Evolutionary conservation across 2,329 filamentous ascomycete genomes (phyloP).

Genomic region (Pseudofabraea citricarpa): DNA sequence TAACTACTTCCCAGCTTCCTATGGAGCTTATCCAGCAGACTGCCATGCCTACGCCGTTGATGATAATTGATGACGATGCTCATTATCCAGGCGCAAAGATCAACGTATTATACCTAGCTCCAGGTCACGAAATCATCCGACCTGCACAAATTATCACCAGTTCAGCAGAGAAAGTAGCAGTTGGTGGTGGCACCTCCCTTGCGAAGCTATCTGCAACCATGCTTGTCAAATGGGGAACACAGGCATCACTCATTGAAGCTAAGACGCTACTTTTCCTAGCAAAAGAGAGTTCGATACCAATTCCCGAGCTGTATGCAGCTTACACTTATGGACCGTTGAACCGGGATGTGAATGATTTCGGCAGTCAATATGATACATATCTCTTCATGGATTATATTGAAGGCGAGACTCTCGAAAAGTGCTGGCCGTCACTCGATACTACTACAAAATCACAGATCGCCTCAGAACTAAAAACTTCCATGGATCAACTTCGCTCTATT

Average conservation of each 20-base stretch:
- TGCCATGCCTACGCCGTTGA: no score
- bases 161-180: no score
- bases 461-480: slow-evolving; percentile 6
- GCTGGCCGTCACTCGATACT: slow-evolving; percentile 3
- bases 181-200: slow-evolving; percentile 5
- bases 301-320: slow-evolving; percentile 6
- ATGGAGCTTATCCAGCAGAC: no score
- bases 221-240: slow-evolving; percentile 7
- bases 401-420: slow-evolving; percentile 8
- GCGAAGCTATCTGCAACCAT: slow-evolving; percentile 7
- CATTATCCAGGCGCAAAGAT: no score
- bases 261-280: slow-evolving; percentile 6
- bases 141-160: no score
- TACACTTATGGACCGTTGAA: slow-evolving; percentile 10
- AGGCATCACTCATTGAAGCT: slow-evolving; percentile 6
- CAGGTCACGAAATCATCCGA: no score
- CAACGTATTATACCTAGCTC: no score
- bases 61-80: no score
- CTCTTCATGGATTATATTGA: slow-evolving; percentile 8
- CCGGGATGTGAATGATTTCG: slow-evolving; percentile 4
- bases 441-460: slow-evolving; percentile 6
- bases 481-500: slow-evolving; percentile 7
- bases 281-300: slow-evolving; percentile 7
- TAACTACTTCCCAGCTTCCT: no score
- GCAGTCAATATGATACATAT: slow-evolving; percentile 8